Evolutionary conservation across 352 stramenopile genomes (phyloP).

Genomic region (Thalassiosira oceanica): DNA sequence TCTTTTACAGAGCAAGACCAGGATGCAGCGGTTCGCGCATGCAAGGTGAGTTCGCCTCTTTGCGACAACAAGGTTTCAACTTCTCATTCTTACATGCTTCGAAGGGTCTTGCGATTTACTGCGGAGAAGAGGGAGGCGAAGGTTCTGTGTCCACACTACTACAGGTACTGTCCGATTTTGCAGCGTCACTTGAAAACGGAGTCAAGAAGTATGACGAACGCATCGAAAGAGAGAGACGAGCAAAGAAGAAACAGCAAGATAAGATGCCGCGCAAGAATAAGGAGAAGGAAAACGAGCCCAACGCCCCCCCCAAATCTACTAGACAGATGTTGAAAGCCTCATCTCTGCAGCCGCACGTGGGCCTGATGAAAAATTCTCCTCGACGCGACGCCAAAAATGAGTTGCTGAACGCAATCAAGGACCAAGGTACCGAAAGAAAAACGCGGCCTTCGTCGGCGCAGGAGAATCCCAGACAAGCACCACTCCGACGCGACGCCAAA

Average conservation of each 20-base stretch:
- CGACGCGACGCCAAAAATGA: conserved; percentile 28
- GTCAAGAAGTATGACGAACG: conserved; percentile 74
- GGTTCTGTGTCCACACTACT: conserved; percentile 50
- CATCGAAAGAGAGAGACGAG: conserved; percentile 38
- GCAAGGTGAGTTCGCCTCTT: conserved; percentile 32
- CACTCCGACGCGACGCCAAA: conserved; percentile 15
- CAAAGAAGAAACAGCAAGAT: conserved; percentile 38
- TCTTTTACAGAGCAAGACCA: conserved; percentile 36
- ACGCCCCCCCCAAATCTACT: conserved; percentile 1
- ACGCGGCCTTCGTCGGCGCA: neutral
- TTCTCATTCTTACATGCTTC: conserved; percentile 26
- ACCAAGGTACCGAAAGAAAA: conserved; percentile 2
- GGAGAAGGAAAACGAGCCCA: conserved; percentile 29
- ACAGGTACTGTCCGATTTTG: conserved; percentile 73
- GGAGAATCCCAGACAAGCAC: conserved; percentile 23
- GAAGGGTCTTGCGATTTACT: conserved; percentile 68
- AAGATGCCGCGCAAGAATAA: conserved; percentile 13
- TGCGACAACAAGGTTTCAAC: conserved; percentile 9
- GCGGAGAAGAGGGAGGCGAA: conserved; percentile 70
- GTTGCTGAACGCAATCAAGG: neutral
- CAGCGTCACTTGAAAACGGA: conserved; percentile 54
- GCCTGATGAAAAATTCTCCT: too few relatives aligned
- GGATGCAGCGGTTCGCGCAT: conserved; percentile 44
- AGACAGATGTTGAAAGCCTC: conserved; percentile 31
- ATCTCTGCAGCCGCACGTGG: conserved; percentile 36